Percentiles rank a stretch among this genome's conserved stretches.
Evolutionary conservation across 139 green algal species (phyloP).

Genomic region (Closterium sp.): DNA sequence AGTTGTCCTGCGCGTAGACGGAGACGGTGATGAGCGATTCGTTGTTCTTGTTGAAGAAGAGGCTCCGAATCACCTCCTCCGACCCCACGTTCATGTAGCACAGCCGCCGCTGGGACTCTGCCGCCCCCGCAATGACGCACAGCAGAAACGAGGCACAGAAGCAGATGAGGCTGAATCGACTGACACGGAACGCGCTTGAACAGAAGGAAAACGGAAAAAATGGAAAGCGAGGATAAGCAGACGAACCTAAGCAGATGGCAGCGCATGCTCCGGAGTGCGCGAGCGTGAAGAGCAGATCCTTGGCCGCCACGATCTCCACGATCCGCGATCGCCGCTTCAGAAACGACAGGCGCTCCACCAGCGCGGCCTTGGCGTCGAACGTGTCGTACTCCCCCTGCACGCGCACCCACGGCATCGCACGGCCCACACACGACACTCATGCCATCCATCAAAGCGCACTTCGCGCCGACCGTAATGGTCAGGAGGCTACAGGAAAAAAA

Average conservation of each 20-base stretch:
- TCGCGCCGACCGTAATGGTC: neutral
- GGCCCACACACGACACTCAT: neutral
- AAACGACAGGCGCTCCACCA: conserved; percentile 50
- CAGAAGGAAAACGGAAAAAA: neutral
- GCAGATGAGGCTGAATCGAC: neutral
- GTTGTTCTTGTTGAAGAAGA: conserved; percentile 64
- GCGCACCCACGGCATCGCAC: neutral
- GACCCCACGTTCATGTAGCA: conserved; percentile 52
- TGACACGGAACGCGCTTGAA: neutral
- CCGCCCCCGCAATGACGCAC: neutral
- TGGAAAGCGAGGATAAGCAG: neutral
- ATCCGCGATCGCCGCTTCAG: conserved; percentile 58
- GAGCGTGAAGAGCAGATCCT: conserved; percentile 57
- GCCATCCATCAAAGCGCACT: conserved; percentile 13
- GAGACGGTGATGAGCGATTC: conserved; percentile 22
- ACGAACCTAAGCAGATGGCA: conserved; percentile 53
- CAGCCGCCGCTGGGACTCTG: neutral
- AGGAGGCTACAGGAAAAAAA: neutral
- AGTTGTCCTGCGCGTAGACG: conserved; percentile 8
- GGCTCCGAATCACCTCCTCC: conserved; percentile 55
- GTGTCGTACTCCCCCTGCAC: conserved; percentile 57
- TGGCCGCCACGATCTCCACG: conserved; percentile 58
- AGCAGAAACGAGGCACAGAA: neutral
- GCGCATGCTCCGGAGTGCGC: conserved; percentile 58
- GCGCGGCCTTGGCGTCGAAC: conserved; percentile 38